Percentiles rank a stretch among this genome's conserved stretches.
phyloP scores from a whole-genome alignment of 192 early-diverging fungal genomes.

The Linnemannia hyalina region DNA sequence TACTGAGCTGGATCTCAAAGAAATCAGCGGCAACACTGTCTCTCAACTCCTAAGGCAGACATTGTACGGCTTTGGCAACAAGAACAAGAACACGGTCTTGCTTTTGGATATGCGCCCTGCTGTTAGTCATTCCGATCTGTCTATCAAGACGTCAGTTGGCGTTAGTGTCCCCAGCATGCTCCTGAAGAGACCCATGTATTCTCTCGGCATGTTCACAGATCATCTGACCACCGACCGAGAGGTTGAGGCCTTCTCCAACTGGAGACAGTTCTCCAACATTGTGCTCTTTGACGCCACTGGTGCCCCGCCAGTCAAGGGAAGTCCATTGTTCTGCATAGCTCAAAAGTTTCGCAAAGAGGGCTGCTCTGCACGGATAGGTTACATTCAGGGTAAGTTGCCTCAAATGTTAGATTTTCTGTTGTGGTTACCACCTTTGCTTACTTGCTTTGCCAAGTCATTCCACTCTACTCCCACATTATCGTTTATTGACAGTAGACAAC shows the following conservation, averaged over 20 bases:
- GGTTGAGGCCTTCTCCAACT: conserved; percentile 57
- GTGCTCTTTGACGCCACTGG: conserved; percentile 76
- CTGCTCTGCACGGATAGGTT: conserved; percentile 56
- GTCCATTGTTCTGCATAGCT: conserved; percentile 64
- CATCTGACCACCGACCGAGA: conserved; percentile 67
- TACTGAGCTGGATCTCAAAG: conserved; percentile 11
- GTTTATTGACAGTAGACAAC: background rate
- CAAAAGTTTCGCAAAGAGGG: conserved; percentile 73
- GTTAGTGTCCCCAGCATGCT: conserved; percentile 81
- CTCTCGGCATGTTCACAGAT: conserved; percentile 71
- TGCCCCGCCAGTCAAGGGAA: conserved; percentile 60
- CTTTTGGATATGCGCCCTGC: conserved; percentile 80
- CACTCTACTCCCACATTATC: background rate
- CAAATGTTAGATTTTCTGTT: background rate
- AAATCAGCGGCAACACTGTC: conserved; percentile 24
- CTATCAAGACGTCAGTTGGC: conserved; percentile 71
- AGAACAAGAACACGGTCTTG: conserved; percentile 51
- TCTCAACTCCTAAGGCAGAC: conserved; percentile 14
- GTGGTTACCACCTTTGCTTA: background rate
- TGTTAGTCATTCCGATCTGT: conserved; percentile 63
- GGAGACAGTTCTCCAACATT: conserved; percentile 71
- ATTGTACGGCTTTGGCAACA: background rate
- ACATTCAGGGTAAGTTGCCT: conserved; percentile 56
- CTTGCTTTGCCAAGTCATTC: background rate
- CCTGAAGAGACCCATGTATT: conserved; percentile 75